A percentile compares a stretch with the other conserved stretches of the same genome.
Conservation (phyloP, 306 rosid species). For the Glycine tomentella region DNA sequence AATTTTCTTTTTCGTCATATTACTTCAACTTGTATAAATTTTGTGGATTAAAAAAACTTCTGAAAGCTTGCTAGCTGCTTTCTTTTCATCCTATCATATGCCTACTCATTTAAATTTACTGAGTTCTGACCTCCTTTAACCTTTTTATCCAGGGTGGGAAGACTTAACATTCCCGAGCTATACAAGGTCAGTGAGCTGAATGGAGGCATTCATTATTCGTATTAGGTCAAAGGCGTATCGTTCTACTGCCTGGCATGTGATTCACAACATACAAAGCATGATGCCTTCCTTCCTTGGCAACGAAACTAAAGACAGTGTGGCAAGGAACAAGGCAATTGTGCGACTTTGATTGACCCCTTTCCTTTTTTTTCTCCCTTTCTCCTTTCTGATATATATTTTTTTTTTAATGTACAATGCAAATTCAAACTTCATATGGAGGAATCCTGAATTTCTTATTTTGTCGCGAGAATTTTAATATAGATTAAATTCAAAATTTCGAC, state of each 20-base stretch:
- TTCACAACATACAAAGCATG: conserved; percentile 42
- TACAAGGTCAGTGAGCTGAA: conserved; percentile 25
- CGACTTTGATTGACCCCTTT: conserved; percentile 41
- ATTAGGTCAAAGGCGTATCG: conserved; percentile 37
- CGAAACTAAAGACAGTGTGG: conserved; percentile 35
- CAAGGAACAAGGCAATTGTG: conserved; percentile 41
- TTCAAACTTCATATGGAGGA: conserved; percentile 39
- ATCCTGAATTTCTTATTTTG: conserved; percentile 36
- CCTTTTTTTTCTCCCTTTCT: neutral
- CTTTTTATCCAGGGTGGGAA: conserved; percentile 55
- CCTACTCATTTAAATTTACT: conserved; percentile 5
- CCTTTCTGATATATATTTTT: neutral
- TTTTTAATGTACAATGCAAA: conserved; percentile 41
- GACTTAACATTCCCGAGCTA: neutral
- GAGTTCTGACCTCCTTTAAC: conserved; percentile 13
- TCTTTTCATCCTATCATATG: neutral
- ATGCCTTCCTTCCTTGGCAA: conserved; percentile 40
- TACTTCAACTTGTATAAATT: too few relatives aligned
- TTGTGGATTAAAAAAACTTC: too few relatives aligned
- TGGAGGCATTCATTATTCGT: conserved; percentile 38
- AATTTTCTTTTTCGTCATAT: too few relatives aligned
- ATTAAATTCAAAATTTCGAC: neutral
- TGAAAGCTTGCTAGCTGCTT: too few relatives aligned
- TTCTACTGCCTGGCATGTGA: conserved; percentile 39
- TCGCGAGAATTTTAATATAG: conserved; percentile 13